Percentiles rank a stretch among this genome's conserved stretches.
Conservation (phyloP, 495 filamentous ascomycete species). For the Aspergillus sparsus region DNA sequence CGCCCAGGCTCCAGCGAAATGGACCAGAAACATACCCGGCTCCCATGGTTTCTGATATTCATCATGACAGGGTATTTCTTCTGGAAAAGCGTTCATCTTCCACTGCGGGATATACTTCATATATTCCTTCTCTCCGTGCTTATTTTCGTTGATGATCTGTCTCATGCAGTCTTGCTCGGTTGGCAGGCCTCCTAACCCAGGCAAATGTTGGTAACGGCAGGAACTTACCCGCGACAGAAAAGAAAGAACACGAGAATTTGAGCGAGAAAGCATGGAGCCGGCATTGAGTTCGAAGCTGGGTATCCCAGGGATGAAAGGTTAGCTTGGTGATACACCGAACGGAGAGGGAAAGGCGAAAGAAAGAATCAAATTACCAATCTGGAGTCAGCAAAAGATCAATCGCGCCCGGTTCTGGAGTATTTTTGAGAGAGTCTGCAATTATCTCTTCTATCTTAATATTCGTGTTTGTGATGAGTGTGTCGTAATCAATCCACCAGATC, state of each 20-base stretch:
- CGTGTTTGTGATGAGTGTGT: background rate
- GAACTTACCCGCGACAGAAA: background rate
- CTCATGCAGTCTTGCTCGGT: background rate
- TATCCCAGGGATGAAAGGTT: background rate
- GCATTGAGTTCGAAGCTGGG: background rate
- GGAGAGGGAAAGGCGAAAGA: background rate
- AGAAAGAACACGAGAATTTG: background rate
- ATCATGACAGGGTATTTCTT: background rate
- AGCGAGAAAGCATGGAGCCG: background rate
- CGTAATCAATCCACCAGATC: background rate
- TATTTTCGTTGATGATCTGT: background rate
- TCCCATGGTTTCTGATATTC: background rate
- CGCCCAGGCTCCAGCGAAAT: background rate
- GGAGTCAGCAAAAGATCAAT: conserved; percentile 1
- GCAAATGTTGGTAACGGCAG: background rate
- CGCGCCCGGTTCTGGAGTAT: background rate
- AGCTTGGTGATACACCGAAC: background rate
- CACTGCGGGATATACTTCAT: background rate
- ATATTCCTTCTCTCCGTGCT: background rate
- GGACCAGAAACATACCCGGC: background rate
- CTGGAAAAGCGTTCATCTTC: background rate
- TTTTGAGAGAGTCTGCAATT: background rate
- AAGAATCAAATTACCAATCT: background rate
- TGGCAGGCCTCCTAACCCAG: background rate
- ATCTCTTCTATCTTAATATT: background rate